phyloP scores from a whole-genome alignment of 192 early-diverging fungal genomes.

The Polychytrium aggregatum region DNA sequence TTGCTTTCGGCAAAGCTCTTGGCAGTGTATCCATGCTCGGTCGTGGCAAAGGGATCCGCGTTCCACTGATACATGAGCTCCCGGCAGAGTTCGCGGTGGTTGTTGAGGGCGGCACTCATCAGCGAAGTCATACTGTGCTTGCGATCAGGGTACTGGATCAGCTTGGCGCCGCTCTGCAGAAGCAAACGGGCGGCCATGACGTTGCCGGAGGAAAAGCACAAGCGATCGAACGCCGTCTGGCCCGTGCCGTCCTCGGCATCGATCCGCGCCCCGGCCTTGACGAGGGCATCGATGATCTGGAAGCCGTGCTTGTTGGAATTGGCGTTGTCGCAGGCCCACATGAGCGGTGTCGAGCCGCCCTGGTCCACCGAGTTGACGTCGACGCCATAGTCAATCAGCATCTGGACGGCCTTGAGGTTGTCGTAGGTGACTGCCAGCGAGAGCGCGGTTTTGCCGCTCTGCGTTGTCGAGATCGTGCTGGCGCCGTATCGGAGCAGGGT shows the following conservation, averaged over 20 bases:
- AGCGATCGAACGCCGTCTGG: slow-evolving; percentile 29
- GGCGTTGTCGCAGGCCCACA: slow-evolving; percentile 37
- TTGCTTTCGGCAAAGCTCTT: slow-evolving; percentile 14
- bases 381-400: slow-evolving; percentile 12
- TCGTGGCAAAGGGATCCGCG: slow-evolving; percentile 18
- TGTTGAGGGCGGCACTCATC: slow-evolving; percentile 41
- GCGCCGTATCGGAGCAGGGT: slow-evolving; percentile 24
- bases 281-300: slow-evolving; percentile 18
- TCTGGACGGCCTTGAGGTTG: slow-evolving; percentile 20
- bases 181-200: slow-evolving; percentile 18
- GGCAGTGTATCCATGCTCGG: slow-evolving; percentile 25
- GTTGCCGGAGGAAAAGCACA: slow-evolving; percentile 25
- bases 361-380: slow-evolving; percentile 18
- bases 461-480: slow-evolving; percentile 16
- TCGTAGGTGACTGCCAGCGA: slow-evolving; percentile 25
- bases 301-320: slow-evolving; percentile 20
- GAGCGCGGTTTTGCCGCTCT: slow-evolving; percentile 31
- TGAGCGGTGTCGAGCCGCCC: slow-evolving; percentile 34
- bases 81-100: slow-evolving; percentile 22
- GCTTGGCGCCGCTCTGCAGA: slow-evolving; percentile 19
- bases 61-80: slow-evolving; percentile 33
- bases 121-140: slow-evolving; percentile 28
- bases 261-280: slow-evolving; percentile 20
- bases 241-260: slow-evolving; percentile 21
- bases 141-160: slow-evolving; percentile 16